A percentile compares a stretch with the other conserved stretches of the same genome.
These are phyloP conservation scores for Boletus tomentosulus DNA, from an alignment of 768 basidiomycete species.

Conservation along the genomic window DNA sequence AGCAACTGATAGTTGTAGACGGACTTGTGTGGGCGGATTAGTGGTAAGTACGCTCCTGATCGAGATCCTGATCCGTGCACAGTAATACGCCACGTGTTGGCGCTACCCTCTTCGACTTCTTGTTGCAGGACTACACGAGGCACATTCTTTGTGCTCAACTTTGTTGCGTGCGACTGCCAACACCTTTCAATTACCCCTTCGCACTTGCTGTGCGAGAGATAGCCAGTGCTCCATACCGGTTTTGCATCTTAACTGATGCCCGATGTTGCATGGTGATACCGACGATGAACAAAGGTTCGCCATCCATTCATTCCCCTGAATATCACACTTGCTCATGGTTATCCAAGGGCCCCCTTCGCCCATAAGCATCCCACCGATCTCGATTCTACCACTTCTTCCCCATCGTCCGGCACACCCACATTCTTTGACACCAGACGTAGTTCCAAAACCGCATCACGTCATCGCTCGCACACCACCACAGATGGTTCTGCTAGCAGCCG, in stretches of 20 bases:
- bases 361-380: slow-evolving; percentile 29
- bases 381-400: slow-evolving; percentile 28
- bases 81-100: slow-evolving; percentile 31
- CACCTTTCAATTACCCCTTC: not conserved
- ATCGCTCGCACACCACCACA: slow-evolving; percentile 24
- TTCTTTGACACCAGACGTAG: slow-evolving; percentile 18
- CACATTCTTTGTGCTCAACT: slow-evolving; percentile 6
- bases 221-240: not conserved
- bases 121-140: slow-evolving; percentile 28
- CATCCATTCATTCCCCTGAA: not conserved
- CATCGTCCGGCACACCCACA: slow-evolving; percentile 16
- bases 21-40: not conserved
- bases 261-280: slow-evolving; percentile 27
- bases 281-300: slow-evolving; percentile 22
- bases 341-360: slow-evolving; percentile 20
- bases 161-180: not conserved
- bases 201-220: slow-evolving; percentile 1
- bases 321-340: slow-evolving; percentile 1
- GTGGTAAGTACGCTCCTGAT: not conserved
- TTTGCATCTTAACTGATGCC: slow-evolving; percentile 12
- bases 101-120: slow-evolving; percentile 14
- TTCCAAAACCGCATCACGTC: slow-evolving; percentile 26
- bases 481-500: slow-evolving; percentile 29
- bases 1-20: no score
- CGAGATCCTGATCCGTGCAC: slow-evolving; percentile 13